phyloP scores from a whole-genome alignment of 768 basidiomycete species.

The Rossbeevera mucosa region DNA sequence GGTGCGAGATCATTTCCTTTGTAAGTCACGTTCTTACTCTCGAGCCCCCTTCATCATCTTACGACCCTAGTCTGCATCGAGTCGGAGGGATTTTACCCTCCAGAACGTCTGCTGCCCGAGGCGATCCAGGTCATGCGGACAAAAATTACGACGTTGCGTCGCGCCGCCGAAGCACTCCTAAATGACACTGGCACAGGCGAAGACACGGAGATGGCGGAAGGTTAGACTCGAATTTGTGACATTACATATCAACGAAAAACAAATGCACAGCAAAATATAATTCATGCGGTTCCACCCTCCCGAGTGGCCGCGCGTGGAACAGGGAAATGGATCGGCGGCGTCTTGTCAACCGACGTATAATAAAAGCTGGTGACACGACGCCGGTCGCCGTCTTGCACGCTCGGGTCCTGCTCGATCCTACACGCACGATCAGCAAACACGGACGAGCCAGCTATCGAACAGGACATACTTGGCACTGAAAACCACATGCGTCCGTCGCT shows the following conservation, averaged over 20 bases:
- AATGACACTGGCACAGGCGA: constrained; percentile 37
- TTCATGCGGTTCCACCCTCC: background rate
- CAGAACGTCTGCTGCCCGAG: constrained; percentile 78
- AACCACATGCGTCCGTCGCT: constrained; percentile 28
- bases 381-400: constrained; percentile 14
- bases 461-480: constrained; percentile 38
- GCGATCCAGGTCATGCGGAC: constrained; percentile 75
- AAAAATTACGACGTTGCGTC: constrained; percentile 62
- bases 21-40: constrained; percentile 43
- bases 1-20: constrained; percentile 89
- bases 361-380: constrained; percentile 35
- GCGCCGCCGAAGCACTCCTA: constrained; percentile 56
- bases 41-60: constrained; percentile 2
- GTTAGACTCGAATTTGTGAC: constrained; percentile 14
- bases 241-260: background rate
- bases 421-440: background rate
- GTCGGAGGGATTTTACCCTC: constrained; percentile 84
- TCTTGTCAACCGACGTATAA: constrained; percentile 28
- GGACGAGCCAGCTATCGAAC: background rate
- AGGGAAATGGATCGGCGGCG: constrained; percentile 32
- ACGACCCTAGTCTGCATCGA: constrained; percentile 70
- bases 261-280: background rate
- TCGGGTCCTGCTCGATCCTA: constrained; percentile 26
- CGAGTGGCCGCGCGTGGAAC: constrained; percentile 9
- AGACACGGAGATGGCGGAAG: constrained; percentile 55